A percentile compares a stretch with the other conserved stretches of the same genome.
These are phyloP conservation scores for Rasamsonia emersonii DNA, from an alignment of 2,329 filamentous ascomycete genomes.

Conservation along the genomic window DNA sequence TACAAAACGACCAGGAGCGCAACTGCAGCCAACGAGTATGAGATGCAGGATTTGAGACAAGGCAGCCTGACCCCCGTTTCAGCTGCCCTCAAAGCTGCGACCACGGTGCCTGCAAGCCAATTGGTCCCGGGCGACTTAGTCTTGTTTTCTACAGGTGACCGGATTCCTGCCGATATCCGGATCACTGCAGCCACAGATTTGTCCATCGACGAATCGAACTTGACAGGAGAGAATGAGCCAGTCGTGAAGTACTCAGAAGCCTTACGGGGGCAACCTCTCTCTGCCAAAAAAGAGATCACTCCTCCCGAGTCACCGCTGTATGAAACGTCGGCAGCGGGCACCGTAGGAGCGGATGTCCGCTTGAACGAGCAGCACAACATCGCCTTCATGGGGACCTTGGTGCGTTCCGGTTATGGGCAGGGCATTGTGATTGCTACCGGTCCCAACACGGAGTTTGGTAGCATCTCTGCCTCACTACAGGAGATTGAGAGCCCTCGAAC, in stretches of 20 bases:
- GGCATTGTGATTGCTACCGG: slow-evolving; percentile 97
- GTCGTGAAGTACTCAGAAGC: slow-evolving; percentile 68
- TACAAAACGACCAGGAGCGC: slow-evolving; percentile 14
- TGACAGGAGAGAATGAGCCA: slow-evolving; percentile 94
- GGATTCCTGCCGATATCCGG: slow-evolving; percentile 90
- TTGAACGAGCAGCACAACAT: slow-evolving; percentile 78
- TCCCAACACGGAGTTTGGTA: slow-evolving; percentile 87
- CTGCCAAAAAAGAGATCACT: slow-evolving; percentile 20
- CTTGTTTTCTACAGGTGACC: slow-evolving; percentile 88
- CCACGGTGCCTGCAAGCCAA: slow-evolving; percentile 76
- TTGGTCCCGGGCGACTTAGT: slow-evolving; percentile 90
- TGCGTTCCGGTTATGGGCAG: slow-evolving; percentile 89
- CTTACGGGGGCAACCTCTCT: slow-evolving; percentile 23
- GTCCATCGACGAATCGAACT: slow-evolving; percentile 90
- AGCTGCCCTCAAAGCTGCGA: slow-evolving; percentile 64
- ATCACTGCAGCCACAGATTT: slow-evolving; percentile 86
- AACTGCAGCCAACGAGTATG: slow-evolving; percentile 33
- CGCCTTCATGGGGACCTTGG: slow-evolving; percentile 95
- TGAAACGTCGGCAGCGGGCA: slow-evolving; percentile 49
- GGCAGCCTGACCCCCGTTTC: slow-evolving; percentile 47
- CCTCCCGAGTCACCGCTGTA: slow-evolving; percentile 49
- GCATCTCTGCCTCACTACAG: slow-evolving; percentile 86
- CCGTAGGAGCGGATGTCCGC: slow-evolving; percentile 56
- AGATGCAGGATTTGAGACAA: slow-evolving; percentile 40
- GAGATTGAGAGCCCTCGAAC: slow-evolving; percentile 94